Evolutionary conservation across 2,329 filamentous ascomycete species (phyloP), one percentile per base, ranked within the genome.

Genomic region (Canariomyces notabilis): DNA sequence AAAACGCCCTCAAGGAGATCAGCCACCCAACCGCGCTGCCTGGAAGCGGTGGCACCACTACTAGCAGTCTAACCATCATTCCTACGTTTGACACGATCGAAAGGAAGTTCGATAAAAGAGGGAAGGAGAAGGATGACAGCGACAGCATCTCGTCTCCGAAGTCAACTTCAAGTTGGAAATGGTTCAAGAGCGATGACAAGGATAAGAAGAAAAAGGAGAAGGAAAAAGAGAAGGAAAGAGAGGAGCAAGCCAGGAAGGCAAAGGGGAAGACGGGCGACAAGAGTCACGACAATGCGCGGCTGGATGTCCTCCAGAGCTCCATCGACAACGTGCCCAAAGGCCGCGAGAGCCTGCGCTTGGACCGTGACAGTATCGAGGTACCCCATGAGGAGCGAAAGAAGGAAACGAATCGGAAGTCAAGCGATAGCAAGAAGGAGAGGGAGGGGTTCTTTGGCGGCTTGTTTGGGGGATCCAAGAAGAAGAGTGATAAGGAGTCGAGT

Each of bases 401-500:
- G 63, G 85, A 89, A 55, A 83, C 79, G 57, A 77, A 71, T 52
- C 82, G 88, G 36, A 93, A 89, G 62, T 77, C 81, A 4, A 76
- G 77, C 1, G 85, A 85, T 23, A 76, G 82, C 16, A 95, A 91
- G 68, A 95, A 90, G 64, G 90, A 96, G 56, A 95, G 94, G 61
- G 89, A 95, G 51, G 83, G 89, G 6, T 75, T 97, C n/a, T 90
- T 98, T 57, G 91, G 89, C 0, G 93, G 89, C 1, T 82, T 98
- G 45, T 97, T 98, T 61, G 88, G 89, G 14, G 87, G 89, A 34
- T 79, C 85, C 50, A 94, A 94, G 71, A 95, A 91, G 72, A 95
- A 89, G 67, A 75, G 79, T 46, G 86, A 91, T 48, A 83, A 82
- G 56, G 88, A 95, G 45, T 77, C 77, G 26, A 74, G 75, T 48